Evolutionary conservation across 306 rosid species (phyloP), one percentile per base, ranked within the genome.

Genomic region (Cucurbita argyrosperma): DNA sequence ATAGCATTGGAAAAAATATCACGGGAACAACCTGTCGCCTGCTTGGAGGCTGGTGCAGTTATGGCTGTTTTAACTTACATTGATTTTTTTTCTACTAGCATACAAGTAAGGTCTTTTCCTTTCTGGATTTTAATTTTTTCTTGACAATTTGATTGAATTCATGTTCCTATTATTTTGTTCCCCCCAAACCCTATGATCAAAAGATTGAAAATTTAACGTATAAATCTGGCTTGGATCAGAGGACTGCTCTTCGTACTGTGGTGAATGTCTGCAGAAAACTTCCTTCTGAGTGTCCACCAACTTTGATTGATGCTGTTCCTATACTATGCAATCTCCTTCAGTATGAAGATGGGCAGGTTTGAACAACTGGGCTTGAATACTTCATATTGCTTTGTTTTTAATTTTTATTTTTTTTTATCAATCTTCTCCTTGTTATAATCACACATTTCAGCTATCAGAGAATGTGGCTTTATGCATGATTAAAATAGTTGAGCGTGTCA

Each of bases 1-100:
- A 92, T 87, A 91, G 97, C 97, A 76, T 84, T 95, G 86, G 99
- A 91, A 86, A 95, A 91, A 84, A 91, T 95, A 82, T 95, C 99
- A 5, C 91, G 86, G 65, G 97, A 91, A 77, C 99, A 95, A 75
- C 97, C 99, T 9, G 93, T 88, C 49, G 96, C 96, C 15, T 95
- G 99, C 87, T 83, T 95, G 79, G 90, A 84, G 86, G 92, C 86
- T 11, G 97, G 99, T 77, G 90, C 96, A 66, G 86, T 89, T 58
- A 91, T 91, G 96, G 97, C 99, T 59, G 99, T 88, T 74, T 81
- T 95, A 50, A 91, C 60, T 63, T 91, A 71, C 80, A 87, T 95
- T 42, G 97, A 95, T 77, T 95, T 95, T 91, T 91, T 91, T 81
- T 88, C 99, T 19, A 91, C 96, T 74, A 88, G 87, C 77, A 80